Base-by-base conservation (phyloP, 202 grass and related monocot genomes). In the Setaria italica region DNA sequence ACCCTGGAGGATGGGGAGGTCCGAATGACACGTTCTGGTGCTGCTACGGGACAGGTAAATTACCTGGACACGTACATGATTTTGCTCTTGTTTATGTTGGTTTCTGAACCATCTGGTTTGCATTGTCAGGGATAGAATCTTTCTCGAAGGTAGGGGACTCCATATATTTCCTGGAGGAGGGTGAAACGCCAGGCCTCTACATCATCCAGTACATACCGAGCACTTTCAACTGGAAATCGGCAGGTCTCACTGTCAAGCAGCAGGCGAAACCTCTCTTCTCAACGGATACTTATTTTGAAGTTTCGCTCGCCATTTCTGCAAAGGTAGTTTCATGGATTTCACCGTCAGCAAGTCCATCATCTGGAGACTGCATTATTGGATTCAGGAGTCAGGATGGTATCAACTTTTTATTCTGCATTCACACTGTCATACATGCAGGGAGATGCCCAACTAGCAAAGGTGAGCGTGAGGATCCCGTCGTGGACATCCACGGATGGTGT, bases 81-180 rank as follows among this genome's bases (percentile, higher is more conserved):
- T 19, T 51, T 62, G 43, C 53, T 37, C 2, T 71, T 66, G 1
- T 33, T 79, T 30, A 7, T 9, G 6, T 34, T 65, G 17, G 65
- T 35, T 25, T 72, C 42, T 84, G 25, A 84, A 78, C 59, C 48
- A 74, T 67, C 7, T 32, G 3, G 30, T 72, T 68, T 83, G 33
- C 0, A 10, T 64, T 90, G 20, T 2, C 88, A 95, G 93, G 82
- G 81, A 87, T 92, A 58, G 93, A 95, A 10, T 95, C 93, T 11
- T 95, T 95, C 80, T 92, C 90, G 12, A 95, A 95, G 78, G n/a
- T 95, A 5, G 93, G 93, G 33, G 83, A 92, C 54, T 90, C 90
- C 81, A 94, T 92, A 32, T 92, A 94, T 84, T 94, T 94, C 78
- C 79, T 88, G 71, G 90, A 90, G 34, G 74, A 90, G 60, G 90